Evolutionary conservation across 2,329 filamentous ascomycete species (phyloP), one percentile per base, ranked within the genome.

Genomic region (Pleoardoris graminearum): DNA sequence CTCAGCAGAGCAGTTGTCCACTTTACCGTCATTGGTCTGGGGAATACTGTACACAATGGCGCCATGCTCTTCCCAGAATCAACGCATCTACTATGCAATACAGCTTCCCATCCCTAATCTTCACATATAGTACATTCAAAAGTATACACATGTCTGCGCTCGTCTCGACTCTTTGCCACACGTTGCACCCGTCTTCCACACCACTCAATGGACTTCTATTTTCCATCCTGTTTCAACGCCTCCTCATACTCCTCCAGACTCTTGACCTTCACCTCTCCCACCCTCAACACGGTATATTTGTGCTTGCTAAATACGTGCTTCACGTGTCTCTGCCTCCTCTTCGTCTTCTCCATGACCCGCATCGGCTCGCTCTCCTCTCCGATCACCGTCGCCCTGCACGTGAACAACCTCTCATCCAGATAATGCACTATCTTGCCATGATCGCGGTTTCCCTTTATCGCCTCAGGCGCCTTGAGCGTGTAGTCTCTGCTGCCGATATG

Each of bases 231-330:
- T 33, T 47, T 51, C 29, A 70, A 35, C 53, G 76, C 77, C 38
- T 59, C 57, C 66, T 79, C 66, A 66, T 84, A 72, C 70, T 83
- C 78, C 45, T 85, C 82, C 54, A 81, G 57, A 22, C 75, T 77
- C 73, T 79, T 83, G 4, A 96, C 80, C 69, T 83, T 87, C 58
- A 97, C 70, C 75, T 97, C 90, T 69, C 88, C 88, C 59, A 99
- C 88, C 68, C 86, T 82, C 75, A 99, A 70, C 19, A 96, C 84
- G 2, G 94, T 99, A 75, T 89, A 96, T 67, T 84, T 82, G 71
- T 96, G 90, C 82, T 99, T 97, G 80, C 91, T 97, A 78, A 82
- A 87, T 8, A 94, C 88, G 53, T 82, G 85, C 79, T 86, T 90
- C 44, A 84, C 82, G 69, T 83, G 81, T 58, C 85, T 76, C 64